Percentiles rank a stretch among this genome's conserved stretches.
These are phyloP conservation scores for Vanrija sp. DNA, from an alignment of 1,284 basidiomycete species.

Conservation along the genomic window DNA sequence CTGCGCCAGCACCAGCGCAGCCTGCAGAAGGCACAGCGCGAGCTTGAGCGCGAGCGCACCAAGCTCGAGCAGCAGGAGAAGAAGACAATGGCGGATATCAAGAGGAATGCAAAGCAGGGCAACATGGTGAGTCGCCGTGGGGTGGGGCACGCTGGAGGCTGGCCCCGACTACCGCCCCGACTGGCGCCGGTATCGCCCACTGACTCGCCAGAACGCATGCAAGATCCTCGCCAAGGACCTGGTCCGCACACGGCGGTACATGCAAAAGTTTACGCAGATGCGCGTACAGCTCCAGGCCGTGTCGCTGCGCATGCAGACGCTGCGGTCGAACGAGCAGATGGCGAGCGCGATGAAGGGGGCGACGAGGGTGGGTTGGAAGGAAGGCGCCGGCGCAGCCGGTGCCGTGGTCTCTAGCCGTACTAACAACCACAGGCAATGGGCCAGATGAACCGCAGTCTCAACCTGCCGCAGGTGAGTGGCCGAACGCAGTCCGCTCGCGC, in stretches of 20 bases:
- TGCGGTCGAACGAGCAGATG: slow-evolving; percentile 98
- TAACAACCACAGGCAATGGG: slow-evolving; percentile 75
- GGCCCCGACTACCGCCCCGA: not conserved
- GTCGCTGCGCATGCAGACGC: slow-evolving; percentile 88
- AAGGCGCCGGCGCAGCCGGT: slow-evolving; percentile 1
- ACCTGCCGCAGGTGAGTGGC: slow-evolving; percentile 62
- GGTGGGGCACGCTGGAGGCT: not conserved
- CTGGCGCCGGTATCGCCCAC: not conserved
- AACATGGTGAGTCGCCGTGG: slow-evolving; percentile 69
- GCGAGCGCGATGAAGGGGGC: slow-evolving; percentile 98
- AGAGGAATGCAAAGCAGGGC: slow-evolving; percentile 90
- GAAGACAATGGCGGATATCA: slow-evolving; percentile 90
- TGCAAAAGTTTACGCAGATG: slow-evolving; percentile 99
- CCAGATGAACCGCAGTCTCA: slow-evolving; percentile 93
- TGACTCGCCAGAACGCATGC: slow-evolving; percentile 72
- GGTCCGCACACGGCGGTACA: slow-evolving; percentile 87
- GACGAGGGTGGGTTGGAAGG: slow-evolving; percentile 64
- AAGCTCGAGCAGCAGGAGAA: slow-evolving; percentile 96
- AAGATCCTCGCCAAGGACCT: slow-evolving; percentile 99
- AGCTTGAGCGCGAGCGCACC: slow-evolving; percentile 88
- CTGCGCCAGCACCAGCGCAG: slow-evolving; percentile 93
- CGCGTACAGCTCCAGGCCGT: slow-evolving; percentile 97
- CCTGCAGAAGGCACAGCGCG: slow-evolving; percentile 92
- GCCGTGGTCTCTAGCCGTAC: not conserved
- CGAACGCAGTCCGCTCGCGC: not conserved